Evolutionary conservation across 352 stramenopile genomes (phyloP).

Genomic region (Globisporangium acanthophoron): DNA sequence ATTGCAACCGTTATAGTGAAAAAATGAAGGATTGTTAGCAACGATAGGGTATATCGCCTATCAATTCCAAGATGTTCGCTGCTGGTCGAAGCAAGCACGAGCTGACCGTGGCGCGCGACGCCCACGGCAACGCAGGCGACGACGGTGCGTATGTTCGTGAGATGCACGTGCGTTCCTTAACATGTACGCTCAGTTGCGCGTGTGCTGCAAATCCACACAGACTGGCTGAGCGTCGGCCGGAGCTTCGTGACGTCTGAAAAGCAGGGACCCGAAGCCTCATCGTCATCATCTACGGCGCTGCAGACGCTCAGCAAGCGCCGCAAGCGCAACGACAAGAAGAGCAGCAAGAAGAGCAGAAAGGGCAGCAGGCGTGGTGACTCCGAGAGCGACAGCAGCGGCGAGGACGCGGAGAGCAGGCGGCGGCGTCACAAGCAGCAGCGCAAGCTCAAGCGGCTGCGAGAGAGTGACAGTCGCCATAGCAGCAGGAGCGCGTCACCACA

Average conservation of each 20-base stretch:
- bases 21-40: neutral
- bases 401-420: neutral
- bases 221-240: slow-evolving; percentile 10
- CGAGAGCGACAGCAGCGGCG: neutral
- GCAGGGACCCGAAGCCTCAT: slow-evolving; percentile 6
- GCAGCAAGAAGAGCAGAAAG: slow-evolving; percentile 48
- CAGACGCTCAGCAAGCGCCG: neutral
- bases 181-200: too few relatives aligned
- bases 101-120: too few relatives aligned
- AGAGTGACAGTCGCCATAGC: neutral
- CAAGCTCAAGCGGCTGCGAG: slow-evolving; percentile 3
- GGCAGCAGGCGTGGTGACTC: neutral
- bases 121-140: too few relatives aligned
- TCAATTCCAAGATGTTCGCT: neutral
- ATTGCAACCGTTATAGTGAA: neutral
- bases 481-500: neutral
- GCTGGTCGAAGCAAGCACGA: neutral
- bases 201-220: neutral
- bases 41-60: too few relatives aligned
- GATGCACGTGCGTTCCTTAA: too few relatives aligned
- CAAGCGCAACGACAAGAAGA: slow-evolving; percentile 34
- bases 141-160: too few relatives aligned
- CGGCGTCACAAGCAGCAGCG: neutral
- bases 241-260: slow-evolving; percentile 30
- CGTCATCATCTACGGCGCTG: neutral